These are phyloP conservation scores for Botrytis byssoidea DNA, from an alignment of 2,329 filamentous ascomycete genomes.

Conservation along the genomic window DNA sequence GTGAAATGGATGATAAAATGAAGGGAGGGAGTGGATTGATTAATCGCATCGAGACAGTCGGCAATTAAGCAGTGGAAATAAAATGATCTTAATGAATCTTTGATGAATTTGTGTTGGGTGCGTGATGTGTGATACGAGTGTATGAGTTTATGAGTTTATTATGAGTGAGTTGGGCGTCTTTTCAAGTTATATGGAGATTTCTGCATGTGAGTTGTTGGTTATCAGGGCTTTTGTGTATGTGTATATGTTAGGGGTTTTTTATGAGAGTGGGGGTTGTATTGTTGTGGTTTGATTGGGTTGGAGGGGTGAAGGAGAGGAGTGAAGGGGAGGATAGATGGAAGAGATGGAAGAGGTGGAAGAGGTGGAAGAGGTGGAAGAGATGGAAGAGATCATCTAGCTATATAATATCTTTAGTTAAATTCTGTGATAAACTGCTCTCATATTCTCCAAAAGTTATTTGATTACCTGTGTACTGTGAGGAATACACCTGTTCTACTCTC, in stretches of 20 bases:
- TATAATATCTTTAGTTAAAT: too few species aligned
- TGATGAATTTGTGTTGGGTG: not conserved
- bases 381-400: too few species aligned
- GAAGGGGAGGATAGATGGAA: too few species aligned
- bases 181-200: not conserved
- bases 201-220: not conserved
- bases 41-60: not conserved
- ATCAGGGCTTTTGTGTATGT: not conserved
- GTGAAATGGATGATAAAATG: not conserved
- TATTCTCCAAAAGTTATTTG: too few species aligned
- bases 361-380: too few species aligned
- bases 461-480: too few species aligned
- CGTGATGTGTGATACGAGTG: not conserved
- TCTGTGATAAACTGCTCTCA: too few species aligned
- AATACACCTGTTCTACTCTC: too few species aligned
- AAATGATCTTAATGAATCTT: conserved; percentile 4
- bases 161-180: not conserved
- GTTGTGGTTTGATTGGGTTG: not conserved
- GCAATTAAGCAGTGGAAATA: not conserved
- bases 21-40: not conserved
- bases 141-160: too few species aligned
- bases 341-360: too few species aligned
- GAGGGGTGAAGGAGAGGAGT: too few species aligned
- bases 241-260: not conserved
- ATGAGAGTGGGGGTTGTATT: not conserved